These are phyloP conservation scores for Zygoascus flipseniorum DNA, from an alignment of 805 yeast species.

Conservation along the genomic window DNA sequence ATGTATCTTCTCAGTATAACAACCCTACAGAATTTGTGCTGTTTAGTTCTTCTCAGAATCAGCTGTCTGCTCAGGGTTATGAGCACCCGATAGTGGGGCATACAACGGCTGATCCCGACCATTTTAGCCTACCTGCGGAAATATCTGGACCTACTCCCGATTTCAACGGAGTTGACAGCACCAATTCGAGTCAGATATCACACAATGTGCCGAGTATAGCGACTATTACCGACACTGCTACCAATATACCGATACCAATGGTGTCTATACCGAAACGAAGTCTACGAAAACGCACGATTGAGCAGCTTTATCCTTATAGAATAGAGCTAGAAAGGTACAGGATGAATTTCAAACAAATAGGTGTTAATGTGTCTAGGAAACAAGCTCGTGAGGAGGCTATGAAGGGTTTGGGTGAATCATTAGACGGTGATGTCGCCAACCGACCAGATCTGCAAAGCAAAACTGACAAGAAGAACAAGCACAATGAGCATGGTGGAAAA, in stretches of 20 bases:
- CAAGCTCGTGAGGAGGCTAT: neutral
- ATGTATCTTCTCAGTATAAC: neutral
- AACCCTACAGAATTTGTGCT: neutral
- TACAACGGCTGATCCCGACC: neutral
- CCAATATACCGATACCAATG: neutral
- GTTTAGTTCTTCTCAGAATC: neutral
- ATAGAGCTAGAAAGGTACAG: conserved; percentile 1
- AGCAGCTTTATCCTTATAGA: conserved; percentile 3
- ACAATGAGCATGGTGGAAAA: neutral
- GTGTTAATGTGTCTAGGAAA: neutral
- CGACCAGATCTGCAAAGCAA: neutral
- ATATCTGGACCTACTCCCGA: neutral
- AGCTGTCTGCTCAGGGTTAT: neutral
- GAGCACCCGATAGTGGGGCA: neutral
- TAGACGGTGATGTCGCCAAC: neutral
- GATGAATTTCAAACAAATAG: conserved; percentile 1
- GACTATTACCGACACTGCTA: neutral
- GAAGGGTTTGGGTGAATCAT: neutral
- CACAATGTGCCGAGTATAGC: neutral
- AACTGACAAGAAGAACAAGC: neutral
- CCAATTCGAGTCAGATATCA: neutral
- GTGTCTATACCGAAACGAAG: neutral
- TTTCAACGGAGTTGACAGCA: neutral
- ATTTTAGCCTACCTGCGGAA: neutral
- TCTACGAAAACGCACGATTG: conserved; percentile 3